Base-by-base conservation (phyloP, 768 basidiomycete species). In the Tricholomella constricta region DNA sequence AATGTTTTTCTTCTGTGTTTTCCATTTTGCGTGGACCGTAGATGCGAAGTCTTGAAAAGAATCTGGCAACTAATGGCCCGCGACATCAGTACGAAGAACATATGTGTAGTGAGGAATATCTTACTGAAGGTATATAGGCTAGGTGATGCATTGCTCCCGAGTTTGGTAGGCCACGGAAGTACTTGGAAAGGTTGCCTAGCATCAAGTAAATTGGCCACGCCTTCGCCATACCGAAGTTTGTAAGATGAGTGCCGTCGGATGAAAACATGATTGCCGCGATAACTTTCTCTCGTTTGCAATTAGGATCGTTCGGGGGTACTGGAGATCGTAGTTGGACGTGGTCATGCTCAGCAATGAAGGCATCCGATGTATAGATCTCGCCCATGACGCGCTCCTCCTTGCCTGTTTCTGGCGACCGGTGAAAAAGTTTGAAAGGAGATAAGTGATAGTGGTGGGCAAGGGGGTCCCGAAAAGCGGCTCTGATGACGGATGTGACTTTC, bases 141-240 rank as follows among this genome's bases (percentile, higher is more conserved):
- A 78, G 10, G 63, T n/a, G n/a, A n/a, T n/a, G n/a, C n/a, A n/a
- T n/a, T n/a, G n/a, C n/a, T n/a, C n/a, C n/a, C n/a, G n/a, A 62
- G 7, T 55, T 61, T 2, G 72, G 73, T 12, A 61, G 58, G 1
- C 55, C 55, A 1, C 67, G 61, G 2, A 62, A 51, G 44, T 77
- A 78, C 55, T 80, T 81, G 0, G 74, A 76, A 7, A 68, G 60
- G 43, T 73, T 74, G 0, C 74, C 76, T 26, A 77, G 67, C 50
- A 62, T 68, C 7, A 73, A 26, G 45, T 78, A 79, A 0, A 75
- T 54, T 0, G 75, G 76, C 77, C 75, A 79, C 5, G 55, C 56
- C 27, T 60, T 63, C 0, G 68, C 68, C 12, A 36, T 67, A 2
- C 72, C 70, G 52, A 74, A 73, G 25, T 67, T 51, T 0, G 70